A percentile compares a stretch with the other conserved stretches of the same genome.
These are phyloP conservation scores for Filobasidium uniguttulatum DNA, from an alignment of 1,284 basidiomycete species.

Conservation along the genomic window DNA sequence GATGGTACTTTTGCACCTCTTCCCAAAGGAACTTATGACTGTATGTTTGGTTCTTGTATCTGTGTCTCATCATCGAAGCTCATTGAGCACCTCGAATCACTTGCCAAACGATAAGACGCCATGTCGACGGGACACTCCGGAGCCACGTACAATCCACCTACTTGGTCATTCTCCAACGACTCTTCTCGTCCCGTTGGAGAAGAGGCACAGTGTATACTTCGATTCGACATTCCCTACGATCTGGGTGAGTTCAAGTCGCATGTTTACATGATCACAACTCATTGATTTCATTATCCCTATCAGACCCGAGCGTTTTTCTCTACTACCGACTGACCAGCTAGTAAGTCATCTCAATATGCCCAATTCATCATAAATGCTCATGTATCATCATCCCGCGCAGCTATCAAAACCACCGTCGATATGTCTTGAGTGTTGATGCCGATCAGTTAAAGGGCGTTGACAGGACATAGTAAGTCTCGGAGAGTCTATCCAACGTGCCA, in stretches of 20 bases:
- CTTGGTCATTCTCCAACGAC: conserved; percentile 50
- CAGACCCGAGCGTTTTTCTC: conserved; percentile 60
- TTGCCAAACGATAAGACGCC: conserved; percentile 18
- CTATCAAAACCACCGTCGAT: conserved; percentile 97
- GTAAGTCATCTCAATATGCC: conserved; percentile 18
- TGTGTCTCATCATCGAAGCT: too few species aligned
- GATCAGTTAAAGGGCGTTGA: conserved; percentile 69
- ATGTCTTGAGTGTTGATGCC: conserved; percentile 80
- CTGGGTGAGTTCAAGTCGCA: conserved; percentile 36
- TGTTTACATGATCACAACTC: not conserved
- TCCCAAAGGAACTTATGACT: conserved; percentile 53
- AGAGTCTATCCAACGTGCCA: too few species aligned
- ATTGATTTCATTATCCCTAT: not conserved
- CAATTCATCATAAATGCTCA: not conserved
- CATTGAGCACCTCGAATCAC: too few species aligned
- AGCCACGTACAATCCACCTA: conserved; percentile 42
- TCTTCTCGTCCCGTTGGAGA: conserved; percentile 40
- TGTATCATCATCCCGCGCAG: conserved; percentile 15
- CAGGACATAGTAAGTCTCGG: conserved; percentile 22
- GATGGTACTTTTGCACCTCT: conserved; percentile 45
- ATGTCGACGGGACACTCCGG: conserved; percentile 46
- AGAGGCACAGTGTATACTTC: conserved; percentile 54
- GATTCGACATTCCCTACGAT: conserved; percentile 69
- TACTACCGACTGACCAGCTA: conserved; percentile 97
- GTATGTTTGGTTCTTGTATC: conserved; percentile 38